These are phyloP conservation scores for Calocybe gangraenosa DNA, from an alignment of 768 basidiomycete species.

Conservation along the genomic window DNA sequence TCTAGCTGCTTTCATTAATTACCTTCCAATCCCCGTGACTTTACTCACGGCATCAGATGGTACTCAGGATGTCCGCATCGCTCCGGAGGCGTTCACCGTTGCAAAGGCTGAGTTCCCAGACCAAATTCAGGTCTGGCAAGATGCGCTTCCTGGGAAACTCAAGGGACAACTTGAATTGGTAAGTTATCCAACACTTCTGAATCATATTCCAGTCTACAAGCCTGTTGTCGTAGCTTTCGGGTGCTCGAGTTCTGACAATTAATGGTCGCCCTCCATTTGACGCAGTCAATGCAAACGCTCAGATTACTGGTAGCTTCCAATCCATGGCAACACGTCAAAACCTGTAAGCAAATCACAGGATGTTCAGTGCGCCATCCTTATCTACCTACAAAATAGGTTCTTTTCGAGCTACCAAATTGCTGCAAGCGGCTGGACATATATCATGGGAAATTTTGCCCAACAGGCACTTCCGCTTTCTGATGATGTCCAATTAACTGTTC, in stretches of 20 bases:
- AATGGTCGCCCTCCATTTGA: conserved; percentile 47
- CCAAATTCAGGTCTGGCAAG: conserved; percentile 52
- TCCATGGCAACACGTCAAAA: conserved; percentile 48
- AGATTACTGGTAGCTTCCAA: conserved; percentile 49
- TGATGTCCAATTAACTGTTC: conserved; percentile 42
- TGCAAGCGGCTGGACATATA: conserved; percentile 35
- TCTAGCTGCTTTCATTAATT: conserved; percentile 40
- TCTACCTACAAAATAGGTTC: conserved; percentile 28
- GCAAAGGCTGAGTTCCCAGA: conserved; percentile 48
- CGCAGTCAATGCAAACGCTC: conserved; percentile 48
- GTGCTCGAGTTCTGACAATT: conserved; percentile 51
- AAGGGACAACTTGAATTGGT: conserved; percentile 45
- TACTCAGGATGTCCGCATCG: conserved; percentile 45
- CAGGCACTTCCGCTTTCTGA: conserved; percentile 49
- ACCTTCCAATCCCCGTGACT: conserved; percentile 45
- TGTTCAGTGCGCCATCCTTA: too few species aligned
- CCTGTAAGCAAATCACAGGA: conserved; percentile 27
- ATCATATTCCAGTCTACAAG: neutral
- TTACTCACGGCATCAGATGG: conserved; percentile 42
- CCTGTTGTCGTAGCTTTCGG: conserved; percentile 28
- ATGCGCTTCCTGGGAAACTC: conserved; percentile 40
- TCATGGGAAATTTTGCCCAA: conserved; percentile 53
- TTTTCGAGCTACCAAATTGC: conserved; percentile 41
- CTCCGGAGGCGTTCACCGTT: conserved; percentile 49
- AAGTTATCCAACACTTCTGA: conserved; percentile 8